These are phyloP conservation scores for Volvox reticuliferus DNA, from an alignment of 139 green algal species.

Conservation along the genomic window DNA sequence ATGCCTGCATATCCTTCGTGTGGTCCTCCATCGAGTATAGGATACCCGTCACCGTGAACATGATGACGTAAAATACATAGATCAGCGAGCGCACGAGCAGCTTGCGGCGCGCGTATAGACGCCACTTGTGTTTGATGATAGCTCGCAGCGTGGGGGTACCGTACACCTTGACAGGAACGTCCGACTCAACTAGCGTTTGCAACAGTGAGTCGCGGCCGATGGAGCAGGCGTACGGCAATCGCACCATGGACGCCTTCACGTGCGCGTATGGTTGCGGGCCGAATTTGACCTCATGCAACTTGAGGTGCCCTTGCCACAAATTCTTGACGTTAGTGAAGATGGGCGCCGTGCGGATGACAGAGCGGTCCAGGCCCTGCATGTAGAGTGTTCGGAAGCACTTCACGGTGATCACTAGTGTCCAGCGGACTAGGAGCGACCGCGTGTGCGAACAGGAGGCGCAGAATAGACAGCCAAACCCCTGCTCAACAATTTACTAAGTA, in stretches of 20 bases:
- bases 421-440: too few species aligned
- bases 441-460: too few species aligned
- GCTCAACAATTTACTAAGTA: too few species aligned
- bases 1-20: constrained; percentile 14
- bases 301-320: constrained; percentile 63
- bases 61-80: constrained; percentile 55
- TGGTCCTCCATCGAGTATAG: constrained; percentile 60
- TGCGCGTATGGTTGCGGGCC: constrained; percentile 64
- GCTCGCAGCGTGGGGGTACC: constrained; percentile 58
- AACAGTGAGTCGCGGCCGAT: constrained; percentile 60
- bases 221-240: constrained; percentile 64
- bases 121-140: constrained; percentile 66
- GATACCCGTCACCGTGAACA: constrained; percentile 54
- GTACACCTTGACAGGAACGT: constrained; percentile 65
- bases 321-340: constrained; percentile 67
- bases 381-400: too few species aligned
- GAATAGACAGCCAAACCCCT: too few species aligned
- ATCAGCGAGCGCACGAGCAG: constrained; percentile 46
- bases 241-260: constrained; percentile 63
- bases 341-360: constrained; percentile 65
- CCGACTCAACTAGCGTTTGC: constrained; percentile 63
- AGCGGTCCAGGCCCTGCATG: constrained; percentile 48
- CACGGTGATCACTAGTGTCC: too few species aligned
- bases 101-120: constrained; percentile 53
- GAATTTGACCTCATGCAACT: constrained; percentile 60